Evolutionary conservation across 208 protist genomes (phyloP), one percentile per base, ranked within the genome.

Genomic region (Phytomonas francai): DNA sequence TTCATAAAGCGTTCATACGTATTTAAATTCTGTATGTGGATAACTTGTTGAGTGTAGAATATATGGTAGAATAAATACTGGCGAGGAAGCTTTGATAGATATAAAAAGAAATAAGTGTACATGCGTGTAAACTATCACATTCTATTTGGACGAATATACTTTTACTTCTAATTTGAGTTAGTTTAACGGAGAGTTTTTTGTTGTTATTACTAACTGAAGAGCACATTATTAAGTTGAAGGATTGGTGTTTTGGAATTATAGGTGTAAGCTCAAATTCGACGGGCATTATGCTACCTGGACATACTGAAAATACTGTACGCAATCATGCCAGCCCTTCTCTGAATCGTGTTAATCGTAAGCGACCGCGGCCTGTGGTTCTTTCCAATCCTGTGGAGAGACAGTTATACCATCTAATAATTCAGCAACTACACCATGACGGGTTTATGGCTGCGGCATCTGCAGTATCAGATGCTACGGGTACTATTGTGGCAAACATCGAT

Each of bases 341-440:
- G 3, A 36, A 30, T n/a, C 34, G 34, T 25, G 11, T 61, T 27
- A 61, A 81, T 25, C 80, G 76, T 12, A 91, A 94, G 68, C 83
- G 88, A 0, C 68, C 74, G 0, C 78, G 88, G 19, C 65, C 68
- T 5, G 80, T 72, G 3, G 79, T 84, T 19, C 72, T 92, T 11
- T 31, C 70, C 4, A 71, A 80, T 31, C 78, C 84, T 8, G 71
- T 92, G 32, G 76, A 77, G 12, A 64, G 84, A 7, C 74, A 88
- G 14, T 22, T 95, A 49, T 95, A 95, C 68, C 78, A 88, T 68
- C 73, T 92, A 72, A 79, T 93, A 8, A 77, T 95, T 30, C 79
- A 82, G 0, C 89, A 95, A 70, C 77, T 95, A 19, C 85, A 92
- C 54, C 78, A 91, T 65, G 89, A 95, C 70, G 89, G 89, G 14